Evolutionary conservation across 148 eudicot genomes (phyloP), one percentile per base, ranked within the genome.

Genomic region (Camellia sinensis): DNA sequence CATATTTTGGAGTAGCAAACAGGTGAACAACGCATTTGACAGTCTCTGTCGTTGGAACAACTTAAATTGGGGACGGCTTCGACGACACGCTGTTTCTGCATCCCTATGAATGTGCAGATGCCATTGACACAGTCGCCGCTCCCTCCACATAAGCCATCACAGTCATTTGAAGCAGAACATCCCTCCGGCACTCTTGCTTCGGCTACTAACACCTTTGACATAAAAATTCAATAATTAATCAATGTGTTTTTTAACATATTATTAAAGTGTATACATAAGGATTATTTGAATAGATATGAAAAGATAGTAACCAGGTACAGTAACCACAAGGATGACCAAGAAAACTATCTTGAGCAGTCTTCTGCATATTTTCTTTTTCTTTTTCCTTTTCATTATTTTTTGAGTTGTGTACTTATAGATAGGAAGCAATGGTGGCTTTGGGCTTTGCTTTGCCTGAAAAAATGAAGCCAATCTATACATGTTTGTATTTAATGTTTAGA

Each of bases 1-100:
- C 73, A 70, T 2, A 45, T 11, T 70, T 70, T 45, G 15, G 73
- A 70, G 22, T 70, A 70, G 22, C 73, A 70, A 70, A 44, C 73
- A 7, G 73, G 54, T 70, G 73, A 70, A 46, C 54, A 70, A 44
- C 3, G 73, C 4, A 10, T 8, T 70, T 70, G 22, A 46, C 54
- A 45, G 54, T 70, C 54, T 17, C 22, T 43, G 7, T 70, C 53
- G 45, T n/a, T 21, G 11, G 19, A 45, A 70, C 54, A n/a, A 45
- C 54, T 45, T n/a, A 18, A 45, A 48, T 70, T 53, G 0, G 5
- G 19, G 11, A 15, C 6, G 54, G 73, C 54, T 44, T 45, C 22
- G 15, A 7, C 73, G 9, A 44, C 12, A 3, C 0, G 44, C 69
- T 45, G 22, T n/a, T 8, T 18, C 17, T 7, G 14, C 18, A 5